A percentile compares a stretch with the other conserved stretches of the same genome.
Evolutionary conservation across 257 asterid genomes (phyloP).

Genomic region (Solanum dulcamara): DNA sequence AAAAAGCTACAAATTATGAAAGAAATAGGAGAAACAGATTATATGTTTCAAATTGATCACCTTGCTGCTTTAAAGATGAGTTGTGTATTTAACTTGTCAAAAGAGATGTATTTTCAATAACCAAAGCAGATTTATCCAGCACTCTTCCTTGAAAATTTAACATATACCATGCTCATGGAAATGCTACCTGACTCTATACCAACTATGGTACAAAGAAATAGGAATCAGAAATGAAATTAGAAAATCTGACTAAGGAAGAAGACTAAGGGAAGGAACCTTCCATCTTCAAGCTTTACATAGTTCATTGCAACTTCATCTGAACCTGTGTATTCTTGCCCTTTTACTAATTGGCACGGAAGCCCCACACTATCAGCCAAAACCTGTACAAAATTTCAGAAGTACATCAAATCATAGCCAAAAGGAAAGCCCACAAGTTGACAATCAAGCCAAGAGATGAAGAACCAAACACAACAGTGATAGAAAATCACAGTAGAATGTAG

Average conservation of each 20-base stretch:
- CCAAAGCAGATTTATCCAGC: not conserved
- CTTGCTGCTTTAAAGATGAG: not conserved
- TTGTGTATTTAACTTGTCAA: not conserved
- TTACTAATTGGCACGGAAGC: constrained; percentile 77
- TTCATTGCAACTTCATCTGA: constrained; percentile 84
- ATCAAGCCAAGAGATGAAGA: not conserved
- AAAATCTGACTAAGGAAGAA: not conserved
- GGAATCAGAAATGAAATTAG: not conserved
- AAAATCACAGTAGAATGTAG: not conserved
- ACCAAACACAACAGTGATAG: not conserved
- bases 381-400: constrained; percentile 32
- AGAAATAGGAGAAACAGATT: not conserved
- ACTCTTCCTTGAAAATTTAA: not conserved
- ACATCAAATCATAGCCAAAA: constrained; percentile 7
- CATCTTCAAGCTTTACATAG: constrained; percentile 58
- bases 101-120: not conserved
- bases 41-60: not conserved
- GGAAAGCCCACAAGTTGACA: not conserved
- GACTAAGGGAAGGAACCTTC: constrained; percentile 39
- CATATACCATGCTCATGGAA: not conserved
- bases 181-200: not conserved
- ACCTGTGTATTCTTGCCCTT: constrained; percentile 83
- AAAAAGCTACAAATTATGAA: not conserved
- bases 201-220: not conserved
- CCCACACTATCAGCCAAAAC: constrained; percentile 84